Percentiles rank a stretch among this genome's conserved stretches.
Evolutionary conservation across 1,284 basidiomycete genomes (phyloP).

Genomic region (Ceraceosorus bombacis): DNA sequence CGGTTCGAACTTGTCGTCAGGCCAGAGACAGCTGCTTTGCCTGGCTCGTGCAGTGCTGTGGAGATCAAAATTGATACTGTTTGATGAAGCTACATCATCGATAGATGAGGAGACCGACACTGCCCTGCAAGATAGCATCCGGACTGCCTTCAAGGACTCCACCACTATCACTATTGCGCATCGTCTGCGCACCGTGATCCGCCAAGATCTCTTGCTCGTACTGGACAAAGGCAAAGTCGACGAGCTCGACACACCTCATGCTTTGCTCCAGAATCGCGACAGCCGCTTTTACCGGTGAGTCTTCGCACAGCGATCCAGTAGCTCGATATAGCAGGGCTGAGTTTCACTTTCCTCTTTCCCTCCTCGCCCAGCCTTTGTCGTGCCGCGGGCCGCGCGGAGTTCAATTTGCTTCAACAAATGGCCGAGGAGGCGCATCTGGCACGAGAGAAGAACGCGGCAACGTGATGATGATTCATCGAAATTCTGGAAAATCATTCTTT

Average conservation of each 20-base stretch:
- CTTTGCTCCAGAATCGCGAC: neutral
- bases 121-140: conserved; percentile 66
- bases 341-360: neutral
- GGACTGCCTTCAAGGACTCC: conserved; percentile 66
- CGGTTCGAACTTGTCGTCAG: conserved; percentile 42
- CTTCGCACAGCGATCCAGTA: neutral
- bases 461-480: no score
- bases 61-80: conserved; percentile 37
- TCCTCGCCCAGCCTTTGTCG: neutral
- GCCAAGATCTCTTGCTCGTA: conserved; percentile 52
- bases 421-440: neutral
- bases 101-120: conserved; percentile 38
- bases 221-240: conserved; percentile 30
- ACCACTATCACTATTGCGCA: conserved; percentile 80
- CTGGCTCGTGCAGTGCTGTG: conserved; percentile 41
- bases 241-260: neutral
- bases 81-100: conserved; percentile 46
- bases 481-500: no score
- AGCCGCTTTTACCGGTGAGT: conserved; percentile 1
- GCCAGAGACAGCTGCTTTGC: conserved; percentile 42
- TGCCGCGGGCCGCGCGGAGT: neutral
- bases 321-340: neutral
- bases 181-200: conserved; percentile 47
- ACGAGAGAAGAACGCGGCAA: no score
- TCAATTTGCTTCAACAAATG: neutral